A percentile compares a stretch with the other conserved stretches of the same genome.
These are phyloP conservation scores for Inga leiocalycina DNA, from an alignment of 306 rosid species.

Conservation along the genomic window DNA sequence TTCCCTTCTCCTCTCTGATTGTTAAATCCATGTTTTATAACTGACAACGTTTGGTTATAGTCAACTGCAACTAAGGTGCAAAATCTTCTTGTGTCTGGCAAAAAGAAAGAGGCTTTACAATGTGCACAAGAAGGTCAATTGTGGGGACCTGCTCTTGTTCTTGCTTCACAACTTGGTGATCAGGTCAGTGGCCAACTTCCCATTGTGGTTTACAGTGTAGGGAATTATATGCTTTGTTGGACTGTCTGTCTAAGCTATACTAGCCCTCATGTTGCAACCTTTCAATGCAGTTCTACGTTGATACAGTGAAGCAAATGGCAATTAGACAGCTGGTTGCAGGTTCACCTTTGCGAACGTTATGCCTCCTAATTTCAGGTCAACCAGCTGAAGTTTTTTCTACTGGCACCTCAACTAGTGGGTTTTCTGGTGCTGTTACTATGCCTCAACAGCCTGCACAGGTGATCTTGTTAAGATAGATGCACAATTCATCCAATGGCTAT, in stretches of 20 bases:
- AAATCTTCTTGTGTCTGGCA: constrained; percentile 84
- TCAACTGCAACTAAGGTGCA: constrained; percentile 93
- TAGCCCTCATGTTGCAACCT: constrained; percentile 15
- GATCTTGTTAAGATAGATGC: constrained; percentile 31
- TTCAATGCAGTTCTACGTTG: constrained; percentile 83
- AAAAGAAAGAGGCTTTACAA: constrained; percentile 87
- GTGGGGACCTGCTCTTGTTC: constrained; percentile 99
- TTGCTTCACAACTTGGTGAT: constrained; percentile 93
- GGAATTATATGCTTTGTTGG: not conserved
- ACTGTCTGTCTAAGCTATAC: constrained; percentile 23
- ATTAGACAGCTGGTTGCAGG: constrained; percentile 77
- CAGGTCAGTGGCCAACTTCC: constrained; percentile 55
- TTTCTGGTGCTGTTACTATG: constrained; percentile 37
- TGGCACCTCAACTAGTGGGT: constrained; percentile 35
- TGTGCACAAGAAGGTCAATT: constrained; percentile 91
- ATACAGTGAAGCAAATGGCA: constrained; percentile 93
- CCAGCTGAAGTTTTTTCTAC: constrained; percentile 92
- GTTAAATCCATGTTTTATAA: constrained; percentile 13
- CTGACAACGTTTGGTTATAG: constrained; percentile 60
- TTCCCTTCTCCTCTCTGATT: not conserved
- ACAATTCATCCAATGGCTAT: constrained; percentile 18
- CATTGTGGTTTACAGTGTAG: constrained; percentile 16
- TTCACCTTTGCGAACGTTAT: constrained; percentile 88
- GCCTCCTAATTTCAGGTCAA: constrained; percentile 92
- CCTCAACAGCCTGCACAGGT: constrained; percentile 71